phyloP scores from a whole-genome alignment of 208 protist genomes.

The Porcisia deanei region DNA sequence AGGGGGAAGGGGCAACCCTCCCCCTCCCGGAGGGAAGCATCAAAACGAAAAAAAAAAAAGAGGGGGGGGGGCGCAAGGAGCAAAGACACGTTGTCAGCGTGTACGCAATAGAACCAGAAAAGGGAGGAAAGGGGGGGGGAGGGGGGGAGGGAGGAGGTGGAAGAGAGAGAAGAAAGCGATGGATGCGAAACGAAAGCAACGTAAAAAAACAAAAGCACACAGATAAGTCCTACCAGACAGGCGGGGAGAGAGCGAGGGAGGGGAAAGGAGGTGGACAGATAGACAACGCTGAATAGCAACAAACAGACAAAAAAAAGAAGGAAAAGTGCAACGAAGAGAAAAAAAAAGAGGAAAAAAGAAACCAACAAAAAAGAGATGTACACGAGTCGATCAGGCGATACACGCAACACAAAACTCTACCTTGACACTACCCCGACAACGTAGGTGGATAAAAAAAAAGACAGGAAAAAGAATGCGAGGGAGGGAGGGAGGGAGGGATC shows the following conservation, averaged over 20 bases:
- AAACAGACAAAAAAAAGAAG: not conserved
- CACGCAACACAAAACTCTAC: not conserved
- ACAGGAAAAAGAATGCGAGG: constrained; percentile 18
- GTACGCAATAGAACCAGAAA: not conserved
- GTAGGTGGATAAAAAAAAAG: constrained; percentile 4
- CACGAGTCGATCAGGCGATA: not conserved
- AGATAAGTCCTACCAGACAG: no score
- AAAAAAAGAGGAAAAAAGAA: not conserved
- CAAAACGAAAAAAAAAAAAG: constrained; percentile 16
- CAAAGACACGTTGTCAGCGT: no score
- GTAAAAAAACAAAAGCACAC: no score
- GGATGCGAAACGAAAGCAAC: no score
- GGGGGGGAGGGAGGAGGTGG: no score
- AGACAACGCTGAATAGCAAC: no score
- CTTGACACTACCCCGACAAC: not conserved
- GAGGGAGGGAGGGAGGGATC: constrained; percentile 6
- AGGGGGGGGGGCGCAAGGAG: constrained; percentile 1
- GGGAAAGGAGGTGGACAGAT: no score
- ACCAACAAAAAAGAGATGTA: not conserved
- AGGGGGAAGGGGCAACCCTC: no score
- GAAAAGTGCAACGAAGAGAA: not conserved
- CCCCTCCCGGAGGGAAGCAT: no score
- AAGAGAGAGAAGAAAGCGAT: no score
- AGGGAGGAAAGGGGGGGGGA: no score
- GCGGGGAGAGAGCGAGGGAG: no score